A percentile compares a stretch with the other conserved stretches of the same genome.
These are phyloP conservation scores for Talaromyces funiculosus DNA, from an alignment of 2,329 filamentous ascomycete genomes.

Conservation along the genomic window DNA sequence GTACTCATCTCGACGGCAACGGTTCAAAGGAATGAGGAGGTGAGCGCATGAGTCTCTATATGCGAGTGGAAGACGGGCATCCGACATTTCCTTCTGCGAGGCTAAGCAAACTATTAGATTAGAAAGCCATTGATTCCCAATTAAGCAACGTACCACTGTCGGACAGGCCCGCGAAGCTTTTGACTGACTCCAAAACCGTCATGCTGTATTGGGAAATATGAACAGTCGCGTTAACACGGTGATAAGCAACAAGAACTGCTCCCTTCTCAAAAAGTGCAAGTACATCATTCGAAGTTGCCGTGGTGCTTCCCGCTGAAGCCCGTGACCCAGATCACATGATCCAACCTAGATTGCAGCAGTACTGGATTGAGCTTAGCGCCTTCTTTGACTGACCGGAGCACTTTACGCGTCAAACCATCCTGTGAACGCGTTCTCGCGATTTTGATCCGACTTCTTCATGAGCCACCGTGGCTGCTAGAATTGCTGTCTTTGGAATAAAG, in stretches of 20 bases:
- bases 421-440: conserved; percentile 11
- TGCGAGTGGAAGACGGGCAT: conserved; percentile 75
- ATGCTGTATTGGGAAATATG: conserved; percentile 26
- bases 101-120: conserved; percentile 21
- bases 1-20: conserved; percentile 84
- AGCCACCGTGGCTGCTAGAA: conserved; percentile 26
- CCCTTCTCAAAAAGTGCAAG: not conserved
- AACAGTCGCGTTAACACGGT: conserved; percentile 2
- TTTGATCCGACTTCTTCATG: conserved; percentile 20
- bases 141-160: conserved; percentile 29
- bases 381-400: conserved; percentile 17
- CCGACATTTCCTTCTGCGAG: conserved; percentile 80
- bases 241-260: not conserved
- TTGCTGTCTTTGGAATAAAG: conserved; percentile 1
- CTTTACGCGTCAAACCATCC: conserved; percentile 32
- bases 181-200: conserved; percentile 45
- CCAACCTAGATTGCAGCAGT: not conserved
- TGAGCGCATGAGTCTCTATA: conserved; percentile 96
- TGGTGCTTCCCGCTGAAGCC: conserved; percentile 15
- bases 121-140: conserved; percentile 20
- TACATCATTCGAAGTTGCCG: conserved; percentile 7
- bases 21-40: conserved; percentile 91
- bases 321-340: conserved; percentile 23
- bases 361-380: not conserved
- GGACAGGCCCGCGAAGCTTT: conserved; percentile 44